A percentile compares a stretch with the other conserved stretches of the same genome.
Conservation (phyloP, 306 rosid species). For the Sechiopsis laciniata region DNA sequence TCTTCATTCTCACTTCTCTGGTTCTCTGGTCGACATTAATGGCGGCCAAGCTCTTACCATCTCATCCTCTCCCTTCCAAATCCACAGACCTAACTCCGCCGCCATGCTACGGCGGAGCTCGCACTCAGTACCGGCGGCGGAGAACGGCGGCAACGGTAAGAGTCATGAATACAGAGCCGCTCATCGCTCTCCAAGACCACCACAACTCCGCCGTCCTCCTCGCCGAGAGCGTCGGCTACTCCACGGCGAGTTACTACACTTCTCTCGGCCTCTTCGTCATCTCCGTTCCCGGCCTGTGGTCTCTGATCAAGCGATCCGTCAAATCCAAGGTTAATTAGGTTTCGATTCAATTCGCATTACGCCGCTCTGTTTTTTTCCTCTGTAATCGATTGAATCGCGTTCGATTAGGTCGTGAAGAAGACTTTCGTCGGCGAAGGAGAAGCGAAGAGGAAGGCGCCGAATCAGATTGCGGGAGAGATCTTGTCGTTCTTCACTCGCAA, state of each 20-base stretch:
- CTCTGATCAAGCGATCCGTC: conserved; percentile 94
- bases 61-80: neutral
- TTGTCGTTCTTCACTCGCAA: conserved; percentile 80
- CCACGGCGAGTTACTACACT: conserved; percentile 84
- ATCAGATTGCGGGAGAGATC: conserved; percentile 73
- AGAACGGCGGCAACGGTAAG: neutral
- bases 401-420: conserved; percentile 76
- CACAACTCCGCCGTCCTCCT: conserved; percentile 8
- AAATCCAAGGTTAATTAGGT: conserved; percentile 60
- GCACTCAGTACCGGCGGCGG: neutral
- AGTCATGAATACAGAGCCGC: neutral
- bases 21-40: neutral
- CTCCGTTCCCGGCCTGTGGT: conserved; percentile 94
- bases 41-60: neutral
- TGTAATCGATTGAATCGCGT: neutral
- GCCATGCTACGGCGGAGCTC: conserved; percentile 5
- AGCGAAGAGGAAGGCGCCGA: conserved; percentile 45
- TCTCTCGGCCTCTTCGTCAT: conserved; percentile 90
- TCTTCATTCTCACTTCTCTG: neutral
- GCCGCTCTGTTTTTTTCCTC: neutral
- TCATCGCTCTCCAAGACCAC: conserved; percentile 4
- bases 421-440: conserved; percentile 50
- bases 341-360: neutral
- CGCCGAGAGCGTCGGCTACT: conserved; percentile 57
- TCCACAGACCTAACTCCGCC: conserved; percentile 1